Evolutionary conservation across 169 alveolate species (phyloP).

Genomic region (Eimeria sp.): DNA sequence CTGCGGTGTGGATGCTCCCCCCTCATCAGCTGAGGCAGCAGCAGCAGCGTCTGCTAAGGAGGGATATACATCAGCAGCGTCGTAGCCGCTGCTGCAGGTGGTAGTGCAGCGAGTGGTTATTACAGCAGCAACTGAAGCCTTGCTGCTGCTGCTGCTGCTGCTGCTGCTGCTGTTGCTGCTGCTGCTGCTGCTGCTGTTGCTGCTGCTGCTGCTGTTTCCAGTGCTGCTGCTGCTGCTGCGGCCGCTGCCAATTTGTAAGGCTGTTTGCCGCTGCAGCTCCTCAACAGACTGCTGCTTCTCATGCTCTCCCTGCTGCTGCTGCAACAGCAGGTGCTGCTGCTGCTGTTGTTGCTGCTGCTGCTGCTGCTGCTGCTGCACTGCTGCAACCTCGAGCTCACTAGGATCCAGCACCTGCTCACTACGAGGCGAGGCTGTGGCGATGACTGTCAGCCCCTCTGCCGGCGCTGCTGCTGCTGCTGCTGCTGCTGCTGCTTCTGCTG

Average conservation of each 20-base stretch:
- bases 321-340: neutral
- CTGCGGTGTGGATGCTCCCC: neutral
- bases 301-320: neutral
- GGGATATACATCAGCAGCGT: constrained; percentile 15
- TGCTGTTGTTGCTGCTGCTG: constrained; percentile 12
- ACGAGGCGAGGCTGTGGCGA: neutral
- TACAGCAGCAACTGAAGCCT: neutral
- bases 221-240: neutral
- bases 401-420: no score
- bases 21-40: constrained; percentile 15
- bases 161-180: constrained; percentile 15
- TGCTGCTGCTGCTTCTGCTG: neutral
- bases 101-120: constrained; percentile 44
- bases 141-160: constrained; percentile 58
- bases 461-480: neutral
- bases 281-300: neutral
- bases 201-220: neutral
- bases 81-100: constrained; percentile 50
- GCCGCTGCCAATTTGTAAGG: neutral
- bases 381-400: neutral
- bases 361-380: constrained; percentile 16
- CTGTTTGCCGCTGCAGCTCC: constrained; percentile 17
- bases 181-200: constrained; percentile 8
- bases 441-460: neutral
- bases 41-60: constrained; percentile 14